These are phyloP conservation scores for Nicotiana noctiflora DNA, from an alignment of 257 asterid genomes.

Conservation along the genomic window DNA sequence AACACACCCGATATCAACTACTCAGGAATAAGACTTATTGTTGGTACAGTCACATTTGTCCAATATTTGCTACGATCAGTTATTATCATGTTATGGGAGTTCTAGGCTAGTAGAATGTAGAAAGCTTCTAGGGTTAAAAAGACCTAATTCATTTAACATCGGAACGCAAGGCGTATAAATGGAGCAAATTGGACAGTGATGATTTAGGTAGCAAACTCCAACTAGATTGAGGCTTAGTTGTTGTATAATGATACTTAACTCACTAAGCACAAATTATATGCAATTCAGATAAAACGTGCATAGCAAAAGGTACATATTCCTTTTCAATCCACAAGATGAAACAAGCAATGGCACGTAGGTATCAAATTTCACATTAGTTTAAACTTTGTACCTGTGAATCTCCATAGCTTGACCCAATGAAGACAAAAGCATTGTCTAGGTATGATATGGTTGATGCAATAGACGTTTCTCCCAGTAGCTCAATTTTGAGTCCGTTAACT, in stretches of 20 bases:
- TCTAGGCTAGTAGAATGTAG: neutral
- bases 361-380: neutral
- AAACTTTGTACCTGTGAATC: conserved; percentile 69
- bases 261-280: neutral
- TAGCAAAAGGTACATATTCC: neutral
- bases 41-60: neutral
- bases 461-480: conserved; percentile 84
- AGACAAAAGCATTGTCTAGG: conserved; percentile 86
- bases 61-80: neutral
- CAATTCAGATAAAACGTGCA: neutral
- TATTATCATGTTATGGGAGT: neutral
- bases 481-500: conserved; percentile 86
- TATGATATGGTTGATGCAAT: conserved; percentile 84
- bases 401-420: conserved; percentile 85
- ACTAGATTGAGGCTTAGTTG: neutral
- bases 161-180: neutral
- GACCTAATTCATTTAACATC: neutral
- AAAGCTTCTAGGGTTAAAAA: neutral
- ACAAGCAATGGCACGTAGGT: neutral
- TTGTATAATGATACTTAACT: neutral
- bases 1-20: neutral
- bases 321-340: neutral
- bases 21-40: neutral
- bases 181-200: neutral
- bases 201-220: neutral